phyloP scores from a whole-genome alignment of 805 yeast genomes.

The Starmerella apis region DNA sequence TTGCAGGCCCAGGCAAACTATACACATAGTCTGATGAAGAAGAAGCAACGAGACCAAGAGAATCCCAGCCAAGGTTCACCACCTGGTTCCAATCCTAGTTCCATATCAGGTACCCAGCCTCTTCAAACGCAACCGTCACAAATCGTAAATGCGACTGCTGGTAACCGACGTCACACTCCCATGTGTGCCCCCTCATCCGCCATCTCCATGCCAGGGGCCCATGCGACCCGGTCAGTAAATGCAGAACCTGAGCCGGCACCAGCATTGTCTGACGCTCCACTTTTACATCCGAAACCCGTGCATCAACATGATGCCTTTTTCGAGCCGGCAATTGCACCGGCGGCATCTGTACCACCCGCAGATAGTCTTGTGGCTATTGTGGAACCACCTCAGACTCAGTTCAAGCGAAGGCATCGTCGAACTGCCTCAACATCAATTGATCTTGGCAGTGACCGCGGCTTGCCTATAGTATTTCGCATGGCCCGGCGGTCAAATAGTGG shows the following conservation, averaged over 20 bases:
- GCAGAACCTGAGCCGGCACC: background rate
- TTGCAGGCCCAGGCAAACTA: slow-evolving; percentile 20
- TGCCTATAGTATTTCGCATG: slow-evolving; percentile 28
- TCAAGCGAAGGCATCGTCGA: slow-evolving; percentile 22
- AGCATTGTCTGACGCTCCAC: slow-evolving; percentile 5
- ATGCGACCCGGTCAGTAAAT: background rate
- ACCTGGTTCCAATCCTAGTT: background rate
- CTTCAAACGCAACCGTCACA: background rate
- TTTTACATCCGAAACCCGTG: slow-evolving; percentile 21
- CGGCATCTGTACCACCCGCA: slow-evolving; percentile 21
- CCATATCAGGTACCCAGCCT: background rate
- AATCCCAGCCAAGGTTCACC: background rate
- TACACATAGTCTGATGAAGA: slow-evolving; percentile 11
- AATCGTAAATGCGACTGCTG: background rate
- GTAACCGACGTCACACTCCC: too few species aligned
- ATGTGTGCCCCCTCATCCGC: background rate
- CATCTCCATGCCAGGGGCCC: background rate
- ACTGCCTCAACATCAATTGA: slow-evolving; percentile 24
- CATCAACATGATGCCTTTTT: slow-evolving; percentile 9
- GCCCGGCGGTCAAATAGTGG: slow-evolving; percentile 16
- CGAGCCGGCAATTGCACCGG: slow-evolving; percentile 17
- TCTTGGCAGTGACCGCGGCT: slow-evolving; percentile 22
- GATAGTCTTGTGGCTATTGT: slow-evolving; percentile 4
- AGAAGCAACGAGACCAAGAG: slow-evolving; percentile 6
- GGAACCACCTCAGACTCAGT: slow-evolving; percentile 10